These are phyloP conservation scores for Kwoniella dejecticola DNA, from an alignment of 768 basidiomycete species.

Conservation along the genomic window DNA sequence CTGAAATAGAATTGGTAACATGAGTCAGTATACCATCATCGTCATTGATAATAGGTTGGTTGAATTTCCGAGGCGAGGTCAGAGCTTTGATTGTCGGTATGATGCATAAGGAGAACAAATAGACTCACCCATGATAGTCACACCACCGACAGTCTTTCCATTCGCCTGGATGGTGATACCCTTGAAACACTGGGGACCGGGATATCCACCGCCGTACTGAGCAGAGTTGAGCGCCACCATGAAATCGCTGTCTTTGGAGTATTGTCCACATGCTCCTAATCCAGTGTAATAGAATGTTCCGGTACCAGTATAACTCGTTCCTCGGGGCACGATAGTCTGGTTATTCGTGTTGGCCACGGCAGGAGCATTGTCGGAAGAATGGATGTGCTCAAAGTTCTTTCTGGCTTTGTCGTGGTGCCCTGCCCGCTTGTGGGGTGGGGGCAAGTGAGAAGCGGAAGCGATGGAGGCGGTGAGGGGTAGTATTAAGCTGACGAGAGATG, in stretches of 20 bases:
- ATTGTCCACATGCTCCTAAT: constrained; percentile 34
- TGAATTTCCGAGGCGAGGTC: constrained; percentile 2
- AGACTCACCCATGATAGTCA: constrained; percentile 40
- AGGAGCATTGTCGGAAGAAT: constrained; percentile 1
- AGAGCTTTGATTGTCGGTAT: neutral
- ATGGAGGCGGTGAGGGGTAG: constrained; percentile 11
- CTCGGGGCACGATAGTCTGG: constrained; percentile 18
- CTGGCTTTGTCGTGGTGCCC: constrained; percentile 12
- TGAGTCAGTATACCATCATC: too few species aligned
- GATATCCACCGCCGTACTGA: constrained; percentile 48
- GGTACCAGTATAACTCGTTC: constrained; percentile 16
- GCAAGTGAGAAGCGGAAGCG: constrained; percentile 15
- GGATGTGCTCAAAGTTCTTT: constrained; percentile 13
- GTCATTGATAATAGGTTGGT: too few species aligned
- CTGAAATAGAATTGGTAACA: too few species aligned
- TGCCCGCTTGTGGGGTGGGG: constrained; percentile 19
- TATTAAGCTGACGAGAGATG: constrained; percentile 13
- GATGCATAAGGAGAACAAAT: too few species aligned
- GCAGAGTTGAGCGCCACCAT: constrained; percentile 47
- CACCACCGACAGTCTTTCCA: constrained; percentile 39
- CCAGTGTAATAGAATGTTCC: constrained; percentile 27
- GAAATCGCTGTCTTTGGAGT: constrained; percentile 37
- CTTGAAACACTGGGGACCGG: constrained; percentile 53
- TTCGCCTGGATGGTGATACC: constrained; percentile 42
- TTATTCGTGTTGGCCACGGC: too few species aligned